phyloP scores from a whole-genome alignment of 139 green algal genomes.

The Spirogloea muscicola region DNA sequence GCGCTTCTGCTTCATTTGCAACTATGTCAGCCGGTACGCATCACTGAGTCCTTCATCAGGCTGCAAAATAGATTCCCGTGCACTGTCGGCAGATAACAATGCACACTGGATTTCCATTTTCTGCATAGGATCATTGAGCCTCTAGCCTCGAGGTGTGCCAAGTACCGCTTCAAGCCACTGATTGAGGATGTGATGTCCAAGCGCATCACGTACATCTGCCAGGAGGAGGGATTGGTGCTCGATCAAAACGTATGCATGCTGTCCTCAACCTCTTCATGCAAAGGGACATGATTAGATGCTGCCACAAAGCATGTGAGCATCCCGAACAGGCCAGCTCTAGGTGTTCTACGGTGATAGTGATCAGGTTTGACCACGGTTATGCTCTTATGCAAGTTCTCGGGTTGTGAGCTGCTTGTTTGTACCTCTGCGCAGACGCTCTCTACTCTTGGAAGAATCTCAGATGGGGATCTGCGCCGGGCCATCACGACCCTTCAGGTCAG shows the following conservation, averaged over 20 bases:
- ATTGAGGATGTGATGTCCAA: conserved; percentile 58
- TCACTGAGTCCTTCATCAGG: background rate
- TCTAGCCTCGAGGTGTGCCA: conserved; percentile 67
- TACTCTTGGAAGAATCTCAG: conserved; percentile 11
- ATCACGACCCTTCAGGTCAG: conserved; percentile 25
- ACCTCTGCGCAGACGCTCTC: background rate
- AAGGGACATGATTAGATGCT: no score
- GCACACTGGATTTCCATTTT: no score
- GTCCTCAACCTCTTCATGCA: no score
- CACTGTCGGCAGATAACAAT: no score
- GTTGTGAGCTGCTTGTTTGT: no score
- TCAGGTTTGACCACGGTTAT: no score
- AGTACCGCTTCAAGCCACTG: conserved; percentile 81
- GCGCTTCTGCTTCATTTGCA: conserved; percentile 97
- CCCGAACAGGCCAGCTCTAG: no score
- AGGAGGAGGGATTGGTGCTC: conserved; percentile 68
- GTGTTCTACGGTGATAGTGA: no score
- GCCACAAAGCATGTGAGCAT: no score
- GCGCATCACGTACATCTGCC: conserved; percentile 72
- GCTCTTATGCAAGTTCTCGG: no score
- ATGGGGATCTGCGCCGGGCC: conserved; percentile 16
- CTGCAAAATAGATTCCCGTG: no score
- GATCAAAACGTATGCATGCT: conserved; percentile 36
- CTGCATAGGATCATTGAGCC: conserved; percentile 98
- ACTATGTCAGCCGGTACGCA: conserved; percentile 84